Evolutionary conservation across 345 rosid species (phyloP).

Genomic region (Gossypium sturtianum): DNA sequence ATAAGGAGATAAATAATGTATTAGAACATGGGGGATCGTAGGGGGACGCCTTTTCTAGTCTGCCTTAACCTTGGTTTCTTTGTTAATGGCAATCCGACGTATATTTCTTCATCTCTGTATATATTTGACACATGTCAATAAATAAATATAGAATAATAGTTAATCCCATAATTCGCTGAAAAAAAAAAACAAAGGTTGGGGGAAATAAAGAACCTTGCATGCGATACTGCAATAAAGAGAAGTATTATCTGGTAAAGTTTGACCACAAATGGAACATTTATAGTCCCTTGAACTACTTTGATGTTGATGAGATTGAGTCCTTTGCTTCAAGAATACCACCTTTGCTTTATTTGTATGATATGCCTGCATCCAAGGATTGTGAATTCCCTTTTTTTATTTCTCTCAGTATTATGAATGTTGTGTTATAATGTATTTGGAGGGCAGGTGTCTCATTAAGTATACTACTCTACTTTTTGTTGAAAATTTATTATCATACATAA

Average conservation of each 20-base stretch:
- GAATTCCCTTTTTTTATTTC: not conserved
- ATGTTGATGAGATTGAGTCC: not conserved
- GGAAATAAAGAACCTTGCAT: conserved; percentile 23
- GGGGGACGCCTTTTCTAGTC: conserved; percentile 26
- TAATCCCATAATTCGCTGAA: not conserved
- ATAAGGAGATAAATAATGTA: not conserved
- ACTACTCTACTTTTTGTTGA: not conserved
- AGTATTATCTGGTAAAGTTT: conserved; percentile 22
- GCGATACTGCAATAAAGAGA: conserved; percentile 33
- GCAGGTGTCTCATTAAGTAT: conserved; percentile 1
- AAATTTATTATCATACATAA: not conserved
- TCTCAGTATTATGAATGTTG: not conserved
- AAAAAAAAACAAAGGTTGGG: not conserved
- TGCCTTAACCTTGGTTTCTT: conserved; percentile 11
- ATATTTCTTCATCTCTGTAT: conserved; percentile 10
- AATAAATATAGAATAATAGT: not conserved
- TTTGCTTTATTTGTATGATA: conserved; percentile 31
- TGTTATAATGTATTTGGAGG: not conserved
- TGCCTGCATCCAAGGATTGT: conserved; percentile 11
- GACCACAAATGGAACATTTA: conserved; percentile 24
- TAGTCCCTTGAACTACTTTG: conserved; percentile 18
- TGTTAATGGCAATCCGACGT: not conserved
- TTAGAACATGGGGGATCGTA: conserved; percentile 22
- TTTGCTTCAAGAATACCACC: conserved; percentile 33
- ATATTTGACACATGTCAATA: conserved; percentile 15